Evolutionary conservation across 805 yeast genomes (phyloP), one percentile per base, ranked within the genome.

Genomic region (Isabelozyma rhagii): DNA sequence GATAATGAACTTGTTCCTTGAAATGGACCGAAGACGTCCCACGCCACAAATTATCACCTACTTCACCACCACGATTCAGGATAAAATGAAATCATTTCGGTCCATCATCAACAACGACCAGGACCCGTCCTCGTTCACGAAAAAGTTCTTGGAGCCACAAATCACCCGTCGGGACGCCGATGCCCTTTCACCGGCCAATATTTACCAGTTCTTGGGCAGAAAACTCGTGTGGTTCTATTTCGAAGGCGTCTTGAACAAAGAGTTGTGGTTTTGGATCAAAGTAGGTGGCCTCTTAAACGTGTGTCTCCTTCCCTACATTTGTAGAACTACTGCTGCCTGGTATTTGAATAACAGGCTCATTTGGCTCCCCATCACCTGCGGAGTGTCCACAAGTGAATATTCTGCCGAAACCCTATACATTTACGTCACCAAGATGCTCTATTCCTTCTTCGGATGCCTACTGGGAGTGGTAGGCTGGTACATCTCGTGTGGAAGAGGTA

Each of bases 391-490:
- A 4, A 49, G 64, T 4, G 68, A 68, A 36, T 60, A 61, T 29
- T 59, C 69, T 9, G 72, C 70, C 0, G 64, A 66, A 48, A 64
- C 69, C 15, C 55, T 65, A 4, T 67, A 66, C 47, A 54, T 55
- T 17, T 61, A 57, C 42, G 25, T 55, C 9, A 56, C 62, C 39
- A 66, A 63, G 48, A 41, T 67, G n/a, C 51, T 53, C 2, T 63
- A 60, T 39, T 49, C 70, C 1, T 61, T 67, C 45, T 55, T 60
- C 50, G 73, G 73, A 1, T 60, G 64, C 40, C 34, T 68, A 6
- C 34, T 59, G 13, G 73, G 72, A 1, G 52, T 64, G 59, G 61
- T 66, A 6, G 61, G 61, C 0, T 68, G 74, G 74, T 69, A 69
- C 47, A 65, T 69, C 18, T 63, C 70, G 2, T 50, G 64, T 18